Base-by-base conservation (phyloP, 1,284 basidiomycete species). In the Heliocybe sulcata region DNA sequence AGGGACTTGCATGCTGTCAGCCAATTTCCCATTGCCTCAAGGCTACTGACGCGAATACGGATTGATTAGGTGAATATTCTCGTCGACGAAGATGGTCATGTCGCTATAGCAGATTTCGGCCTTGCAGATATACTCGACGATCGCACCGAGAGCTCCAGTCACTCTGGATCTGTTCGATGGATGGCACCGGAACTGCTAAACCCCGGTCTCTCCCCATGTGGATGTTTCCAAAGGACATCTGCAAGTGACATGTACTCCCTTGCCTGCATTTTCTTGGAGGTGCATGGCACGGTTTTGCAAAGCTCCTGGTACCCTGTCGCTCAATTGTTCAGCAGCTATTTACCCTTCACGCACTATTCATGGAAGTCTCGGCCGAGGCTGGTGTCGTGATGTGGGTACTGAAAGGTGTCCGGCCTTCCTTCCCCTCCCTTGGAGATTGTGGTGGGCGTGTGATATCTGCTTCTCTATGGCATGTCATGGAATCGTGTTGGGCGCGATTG, bases 181-280 rank as follows among this genome's bases (percentile, higher is more conserved):
- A 55, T 56, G 52, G 59, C 59, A 1, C 62, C 61, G 2, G 61
- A 64, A 29, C 48, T 60, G n/a, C 35, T 58, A n/a, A 42, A 52
- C 27, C 50, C 54, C 4, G 56, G 48, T 14, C 14, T 33, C 2
- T 49, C 29, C 20, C 19, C 29, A 3, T 12, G 29, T 20, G 23
- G 22, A 6, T n/a, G n/a, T n/a, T 51, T 48, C 9, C 47, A 25
- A 10, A 20, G 56, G 2, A 58, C 57, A 10, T 31, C 29, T 26
- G 56, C 42, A n/a, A 49, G 45, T n/a, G 59, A 60, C 35, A 26
- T 57, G 1, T 60, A 59, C 29, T 14, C 48, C 20, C 26, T 50
- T 6, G 48, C 6, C 6, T 23, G 6, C 6, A 20, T 50, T 6
- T 50, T 3, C n/a, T n/a, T 50, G 3, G 48, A 50, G 48, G 48